These are phyloP conservation scores for Cephalotrichum gorgonifer DNA, from an alignment of 2,329 filamentous ascomycete genomes.

Conservation along the genomic window DNA sequence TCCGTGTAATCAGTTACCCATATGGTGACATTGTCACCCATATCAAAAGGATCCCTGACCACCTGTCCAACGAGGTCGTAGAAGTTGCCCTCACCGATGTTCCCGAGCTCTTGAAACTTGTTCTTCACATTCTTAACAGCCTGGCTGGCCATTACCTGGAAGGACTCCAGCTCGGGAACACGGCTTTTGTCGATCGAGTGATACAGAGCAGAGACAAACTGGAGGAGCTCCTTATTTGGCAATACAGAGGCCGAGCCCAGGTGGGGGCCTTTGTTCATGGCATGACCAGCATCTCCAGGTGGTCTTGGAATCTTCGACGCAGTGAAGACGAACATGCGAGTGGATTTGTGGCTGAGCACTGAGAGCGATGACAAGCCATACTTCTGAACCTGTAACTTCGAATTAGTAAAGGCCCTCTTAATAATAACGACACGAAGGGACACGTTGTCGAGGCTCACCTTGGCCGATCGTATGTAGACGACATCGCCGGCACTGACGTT, in stretches of 20 bases:
- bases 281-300: slow-evolving; percentile 23
- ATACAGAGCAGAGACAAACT: slow-evolving; percentile 38
- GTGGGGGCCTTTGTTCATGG: slow-evolving; percentile 14
- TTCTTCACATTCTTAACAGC: slow-evolving; percentile 33
- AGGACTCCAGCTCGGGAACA: slow-evolving; percentile 29
- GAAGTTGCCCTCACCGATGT: slow-evolving; percentile 46
- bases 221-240: slow-evolving; percentile 18
- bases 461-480: slow-evolving; percentile 38
- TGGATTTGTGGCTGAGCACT: slow-evolving; percentile 30
- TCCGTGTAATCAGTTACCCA: slow-evolving; percentile 79
- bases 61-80: slow-evolving; percentile 65
- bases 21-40: slow-evolving; percentile 41
- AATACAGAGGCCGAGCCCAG: slow-evolving; percentile 9
- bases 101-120: slow-evolving; percentile 56
- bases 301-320: slow-evolving; percentile 24
- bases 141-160: slow-evolving; percentile 23
- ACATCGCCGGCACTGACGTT: slow-evolving; percentile 27
- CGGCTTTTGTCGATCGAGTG: slow-evolving; percentile 29
- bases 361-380: slow-evolving; percentile 21
- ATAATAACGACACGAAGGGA: slow-evolving; percentile 1
- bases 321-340: slow-evolving; percentile 34
- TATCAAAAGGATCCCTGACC: slow-evolving; percentile 37
- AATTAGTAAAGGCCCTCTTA: neutral
- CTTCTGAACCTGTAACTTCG: slow-evolving; percentile 28
- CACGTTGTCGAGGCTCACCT: slow-evolving; percentile 25